Conservation (phyloP, 805 yeast genomes). For the Jamesozyma jinghongensis region DNA sequence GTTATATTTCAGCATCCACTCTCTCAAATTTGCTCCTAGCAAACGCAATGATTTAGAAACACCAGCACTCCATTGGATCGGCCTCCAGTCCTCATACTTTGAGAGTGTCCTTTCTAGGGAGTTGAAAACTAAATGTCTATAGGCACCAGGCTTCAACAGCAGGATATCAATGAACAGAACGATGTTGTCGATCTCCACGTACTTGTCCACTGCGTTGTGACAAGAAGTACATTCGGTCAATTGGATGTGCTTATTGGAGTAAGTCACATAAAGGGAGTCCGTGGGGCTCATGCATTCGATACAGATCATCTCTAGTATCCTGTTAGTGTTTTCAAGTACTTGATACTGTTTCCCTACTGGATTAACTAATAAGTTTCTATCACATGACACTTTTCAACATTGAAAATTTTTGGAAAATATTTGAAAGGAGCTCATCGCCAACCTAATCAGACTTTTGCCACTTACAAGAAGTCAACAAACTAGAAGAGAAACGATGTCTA, state of each 20-base stretch:
- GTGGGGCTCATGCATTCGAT: slow-evolving; percentile 74
- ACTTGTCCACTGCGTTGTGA: slow-evolving; percentile 71
- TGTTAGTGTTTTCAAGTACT: background rate
- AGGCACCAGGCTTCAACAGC: slow-evolving; percentile 78
- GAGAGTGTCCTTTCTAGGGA: slow-evolving; percentile 30
- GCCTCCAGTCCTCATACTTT: slow-evolving; percentile 9
- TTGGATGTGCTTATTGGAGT: slow-evolving; percentile 69
- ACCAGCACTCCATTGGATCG: background rate
- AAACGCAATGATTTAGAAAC: slow-evolving; percentile 2
- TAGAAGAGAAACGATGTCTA: slow-evolving; percentile 50
- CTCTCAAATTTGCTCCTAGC: slow-evolving; percentile 5
- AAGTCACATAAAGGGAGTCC: slow-evolving; percentile 55
- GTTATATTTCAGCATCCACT: slow-evolving; percentile 19
- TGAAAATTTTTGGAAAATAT: background rate
- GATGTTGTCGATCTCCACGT: slow-evolving; percentile 83
- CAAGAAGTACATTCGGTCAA: slow-evolving; percentile 71
- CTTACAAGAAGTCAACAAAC: no score
- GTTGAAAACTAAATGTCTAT: slow-evolving; percentile 79
- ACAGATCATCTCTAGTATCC: slow-evolving; percentile 56
- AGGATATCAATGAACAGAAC: slow-evolving; percentile 75
- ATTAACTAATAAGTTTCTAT: no score
- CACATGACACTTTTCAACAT: background rate
- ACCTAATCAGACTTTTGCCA: no score
- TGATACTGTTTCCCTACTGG: background rate
- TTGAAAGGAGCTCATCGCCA: background rate